Conservation (phyloP, 2,329 filamentous ascomycete genomes). For the Trichoderma arundinaceum region DNA sequence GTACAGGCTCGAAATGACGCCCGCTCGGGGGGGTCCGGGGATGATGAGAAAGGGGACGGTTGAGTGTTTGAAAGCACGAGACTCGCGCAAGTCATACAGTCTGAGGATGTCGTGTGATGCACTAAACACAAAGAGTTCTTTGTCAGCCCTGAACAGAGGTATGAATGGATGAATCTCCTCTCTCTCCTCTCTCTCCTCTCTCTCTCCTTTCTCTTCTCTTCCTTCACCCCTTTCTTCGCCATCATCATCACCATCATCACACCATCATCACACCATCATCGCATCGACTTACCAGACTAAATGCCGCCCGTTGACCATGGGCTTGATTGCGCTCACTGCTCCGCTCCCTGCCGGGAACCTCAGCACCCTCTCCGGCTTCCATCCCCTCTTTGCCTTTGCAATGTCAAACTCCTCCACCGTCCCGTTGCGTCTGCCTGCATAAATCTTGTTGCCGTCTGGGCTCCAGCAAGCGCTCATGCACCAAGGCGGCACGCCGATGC, state of each 20-base stretch:
- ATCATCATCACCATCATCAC: not conserved
- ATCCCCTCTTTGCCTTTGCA: constrained; percentile 71
- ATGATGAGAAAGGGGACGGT: constrained; percentile 95
- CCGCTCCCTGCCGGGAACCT: constrained; percentile 90
- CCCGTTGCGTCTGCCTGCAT: constrained; percentile 86
- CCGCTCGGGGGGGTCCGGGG: constrained; percentile 80
- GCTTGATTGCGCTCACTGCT: constrained; percentile 82
- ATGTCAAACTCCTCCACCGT: constrained; percentile 95
- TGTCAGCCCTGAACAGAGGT: constrained; percentile 4
- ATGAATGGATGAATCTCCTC: not conserved
- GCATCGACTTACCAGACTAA: constrained; percentile 68
- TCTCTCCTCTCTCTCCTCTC: not conserved
- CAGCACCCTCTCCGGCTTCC: constrained; percentile 77
- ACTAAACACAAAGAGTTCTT: constrained; percentile 49
- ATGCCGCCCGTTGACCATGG: constrained; percentile 93
- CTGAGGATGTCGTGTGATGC: constrained; percentile 93
- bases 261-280: not conserved
- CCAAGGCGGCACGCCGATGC: constrained; percentile 84
- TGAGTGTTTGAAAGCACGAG: constrained; percentile 69
- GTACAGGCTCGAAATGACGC: constrained; percentile 84
- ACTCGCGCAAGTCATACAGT: constrained; percentile 82
- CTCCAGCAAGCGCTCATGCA: constrained; percentile 98
- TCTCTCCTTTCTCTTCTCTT: not conserved
- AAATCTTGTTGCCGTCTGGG: constrained; percentile 93
- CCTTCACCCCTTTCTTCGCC: not conserved